Evolutionary conservation across 371 early-diverging fungal genomes (phyloP), one percentile per base, ranked within the genome.

Genomic region (Mucor saturninus): DNA sequence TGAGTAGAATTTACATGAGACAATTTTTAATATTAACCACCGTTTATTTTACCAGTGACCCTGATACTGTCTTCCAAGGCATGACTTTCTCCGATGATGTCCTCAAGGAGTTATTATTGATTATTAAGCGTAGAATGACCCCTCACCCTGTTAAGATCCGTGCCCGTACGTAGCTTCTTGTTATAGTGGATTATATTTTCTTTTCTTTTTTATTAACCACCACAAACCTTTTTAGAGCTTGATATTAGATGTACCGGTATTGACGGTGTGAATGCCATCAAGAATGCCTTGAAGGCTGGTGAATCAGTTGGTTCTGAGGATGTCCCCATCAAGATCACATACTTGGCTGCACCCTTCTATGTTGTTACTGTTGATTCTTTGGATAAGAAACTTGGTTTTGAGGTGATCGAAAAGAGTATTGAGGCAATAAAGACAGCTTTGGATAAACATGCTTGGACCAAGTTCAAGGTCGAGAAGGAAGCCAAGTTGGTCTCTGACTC

Each of bases 261-360:
- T 71, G 95, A 97, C 75, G 99, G 99, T 65, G 94, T 99, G 26
- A 94, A 95, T 72, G 97, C 97, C 45, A 95, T 99, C 73, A 96
- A 97, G 75, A 84, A 86, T 37, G 97, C 98, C 2, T 84, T 99
- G 65, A 81, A 76, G 71, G 94, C 96, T 46, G 98, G 97, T 61
- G 95, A 97, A 81, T 89, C 83, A 13, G 83, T 87, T 60, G 94
- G 95, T 29, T 91, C 92, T 10, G 90, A 89, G 37, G 89, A 90
- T 15, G 92, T 93, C 4, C 88, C 90, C 38, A 91, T 98, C 79
- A 93, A 93, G 83, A 86, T 92, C 56, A 82, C 83, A 40, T 82
- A 82, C 50, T 71, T 82, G 50, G 97, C 98, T 3, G 97, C 99
- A 40, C 99, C 99, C 30, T 83, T 94, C 53, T 99, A 97, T 73